Base-by-base conservation (phyloP, 2,329 filamentous ascomycete species). In the Ascocoryne sarcoides region DNA sequence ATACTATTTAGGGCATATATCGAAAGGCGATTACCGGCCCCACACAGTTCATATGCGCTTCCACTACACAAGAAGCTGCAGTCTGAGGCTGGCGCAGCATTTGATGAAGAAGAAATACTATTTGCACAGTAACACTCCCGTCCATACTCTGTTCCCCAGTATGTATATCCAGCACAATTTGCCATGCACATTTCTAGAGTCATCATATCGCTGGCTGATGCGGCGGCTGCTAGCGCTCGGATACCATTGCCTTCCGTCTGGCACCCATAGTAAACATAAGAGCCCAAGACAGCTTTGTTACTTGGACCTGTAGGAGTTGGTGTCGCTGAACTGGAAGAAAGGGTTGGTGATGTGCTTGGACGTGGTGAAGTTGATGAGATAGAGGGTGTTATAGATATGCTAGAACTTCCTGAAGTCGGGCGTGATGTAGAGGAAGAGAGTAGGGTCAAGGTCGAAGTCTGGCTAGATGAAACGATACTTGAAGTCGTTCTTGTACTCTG, bases 201-300 rank as follows among this genome's bases (percentile, higher is more conserved):
- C 57, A 60, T 58, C 4, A 42, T 45, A 36, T 43, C 42, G 19
- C 39, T 42, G 21, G 44, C 46, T 4, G 39, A 45, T 20, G 30
- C 26, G n/a, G 43, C 41, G 2, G 38, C 40, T 8, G 36, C 40
- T 4, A 60, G 41, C 9, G 57, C 55, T 15, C 55, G 45, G 2
- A 46, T 50, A 31, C 37, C 42, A 10, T 45, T 49, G 1, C 42
- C 52, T 36, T 60, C 58, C 5, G 53, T 52, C 34, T 60, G 61
- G 37, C 62, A 64, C 17, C 62, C 62, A 14, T 59, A 47, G 42
- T 54, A 55, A 4, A 4, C 19, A 20, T 35, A 35, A 5, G 10
- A 3, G 18, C 30, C 30, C 18, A 32, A 14, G n/a, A 32, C 30
- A n/a, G 10, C 10, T 32, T 32, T 32, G 10, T 14, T 32, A 10